Base-by-base conservation (phyloP, 805 yeast genomes). In the Candida nemodendra region DNA sequence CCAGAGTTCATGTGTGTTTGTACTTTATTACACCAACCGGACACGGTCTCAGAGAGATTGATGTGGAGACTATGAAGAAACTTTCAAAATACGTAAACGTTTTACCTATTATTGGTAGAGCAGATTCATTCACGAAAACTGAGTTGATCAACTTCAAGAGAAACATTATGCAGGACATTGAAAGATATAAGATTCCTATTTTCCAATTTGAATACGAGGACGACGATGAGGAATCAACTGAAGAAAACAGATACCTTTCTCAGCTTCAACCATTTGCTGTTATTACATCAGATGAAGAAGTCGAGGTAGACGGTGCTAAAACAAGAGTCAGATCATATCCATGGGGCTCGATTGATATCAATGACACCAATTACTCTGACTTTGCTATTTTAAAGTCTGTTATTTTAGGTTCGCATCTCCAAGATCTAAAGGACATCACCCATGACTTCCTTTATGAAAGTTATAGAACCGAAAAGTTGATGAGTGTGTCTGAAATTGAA, bases 1-100 rank as follows among this genome's bases (percentile, higher is more conserved):
- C 89, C 13, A 70, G 93, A 51, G 86, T 84, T 28, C 93, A 84
- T 56, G 79, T 78, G 6, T 74, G 83, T 45, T 61, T 84, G 32
- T 84, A 84, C 57, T 84, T 84, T 54, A 74, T 84, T 47, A 78
- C 83, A 34, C 83, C 91, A 24, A 74, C 69, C 2, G 95, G 95
- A 13, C 93, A 84, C 57, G 90, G 91, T 2, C 68, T 84, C 45
- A 68, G 84, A 43, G 91, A 84, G 57, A 56, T 84, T 41, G 95
- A 84, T 55, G 76, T 84, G 25, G 77, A 71, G 49, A 69, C 82
- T 43, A 84, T 84, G 86, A 81, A 82, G 54, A 69, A 70, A 41
- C 64, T 84, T 38, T 76, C 89, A 11, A 81, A 80, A 53, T 84
- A 73, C 57, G 86, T 83, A 36, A 84, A 84, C 54, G 78, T 84